These are phyloP conservation scores for Lupinus albus DNA, from an alignment of 306 rosid species.

Conservation along the genomic window DNA sequence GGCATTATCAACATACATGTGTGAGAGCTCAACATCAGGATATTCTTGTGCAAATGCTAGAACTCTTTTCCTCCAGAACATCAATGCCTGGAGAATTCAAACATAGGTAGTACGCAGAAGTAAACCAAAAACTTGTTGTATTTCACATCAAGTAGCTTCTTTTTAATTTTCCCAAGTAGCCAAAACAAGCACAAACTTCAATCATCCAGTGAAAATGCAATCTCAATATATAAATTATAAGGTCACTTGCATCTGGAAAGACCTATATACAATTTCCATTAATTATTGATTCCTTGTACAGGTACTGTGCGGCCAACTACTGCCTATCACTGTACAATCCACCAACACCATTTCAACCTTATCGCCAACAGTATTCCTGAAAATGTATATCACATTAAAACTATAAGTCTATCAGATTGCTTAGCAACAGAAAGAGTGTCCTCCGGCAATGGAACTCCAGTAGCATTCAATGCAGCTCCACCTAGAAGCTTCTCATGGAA, in stretches of 20 bases:
- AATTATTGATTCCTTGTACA: no score
- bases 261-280: not conserved
- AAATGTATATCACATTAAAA: no score
- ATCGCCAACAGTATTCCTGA: not conserved
- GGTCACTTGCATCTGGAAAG: constrained; percentile 2
- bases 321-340: not conserved
- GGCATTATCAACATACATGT: constrained; percentile 97
- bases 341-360: not conserved
- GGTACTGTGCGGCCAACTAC: no score
- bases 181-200: constrained; percentile 25
- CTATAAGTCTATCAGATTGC: constrained; percentile 44
- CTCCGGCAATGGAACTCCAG: constrained; percentile 82
- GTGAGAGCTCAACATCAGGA: constrained; percentile 92
- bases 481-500: constrained; percentile 79
- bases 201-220: not conserved
- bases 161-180: constrained; percentile 13
- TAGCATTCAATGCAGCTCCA: constrained; percentile 85
- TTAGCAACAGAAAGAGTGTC: constrained; percentile 73
- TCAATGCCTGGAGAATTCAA: constrained; percentile 67
- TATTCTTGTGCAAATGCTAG: constrained; percentile 62
- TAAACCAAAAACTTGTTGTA: constrained; percentile 22
- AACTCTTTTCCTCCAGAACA: constrained; percentile 87
- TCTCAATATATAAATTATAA: constrained; percentile 5
- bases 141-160: not conserved
- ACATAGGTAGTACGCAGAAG: constrained; percentile 16